phyloP scores from a whole-genome alignment of 2,329 filamentous ascomycete genomes.

The Rugonectria rugulosa region DNA sequence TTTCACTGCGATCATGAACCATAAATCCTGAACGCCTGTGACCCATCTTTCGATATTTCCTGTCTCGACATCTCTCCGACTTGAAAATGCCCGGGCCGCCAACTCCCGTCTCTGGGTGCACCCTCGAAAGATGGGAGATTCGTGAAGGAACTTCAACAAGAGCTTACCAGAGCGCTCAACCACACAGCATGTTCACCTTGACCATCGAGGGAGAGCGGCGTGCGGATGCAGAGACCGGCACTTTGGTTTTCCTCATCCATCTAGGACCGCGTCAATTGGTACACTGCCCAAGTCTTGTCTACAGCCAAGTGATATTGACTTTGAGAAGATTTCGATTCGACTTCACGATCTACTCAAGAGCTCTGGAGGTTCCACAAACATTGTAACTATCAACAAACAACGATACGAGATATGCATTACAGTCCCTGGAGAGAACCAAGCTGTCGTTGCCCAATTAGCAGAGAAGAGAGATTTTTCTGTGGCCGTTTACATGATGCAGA shows the following conservation, averaged over 20 bases:
- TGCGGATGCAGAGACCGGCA: conserved; percentile 16
- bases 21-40: too few species aligned
- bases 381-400: conserved; percentile 33
- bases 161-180: conserved; percentile 31
- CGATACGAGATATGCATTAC: conserved; percentile 35
- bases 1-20: too few species aligned
- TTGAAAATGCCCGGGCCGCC: conserved; percentile 38
- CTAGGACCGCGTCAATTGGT: conserved; percentile 37
- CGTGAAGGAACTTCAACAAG: conserved; percentile 29
- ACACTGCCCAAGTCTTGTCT: conserved; percentile 2
- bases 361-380: conserved; percentile 15
- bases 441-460: conserved; percentile 39
- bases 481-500: conserved; percentile 42
- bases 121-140: conserved; percentile 42
- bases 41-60: too few species aligned
- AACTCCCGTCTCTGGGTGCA: conserved; percentile 41
- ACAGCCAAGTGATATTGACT: not conserved
- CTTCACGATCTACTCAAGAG: conserved; percentile 37
- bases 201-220: conserved; percentile 39
- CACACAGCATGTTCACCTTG: conserved; percentile 35
- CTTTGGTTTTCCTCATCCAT: conserved; percentile 39
- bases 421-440: conserved; percentile 35
- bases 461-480: conserved; percentile 44
- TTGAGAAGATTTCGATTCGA: conserved; percentile 39
- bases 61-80: too few species aligned